Evolutionary conservation across 2,329 filamentous ascomycete species (phyloP).

Genomic region (Fusarium virguliforme): DNA sequence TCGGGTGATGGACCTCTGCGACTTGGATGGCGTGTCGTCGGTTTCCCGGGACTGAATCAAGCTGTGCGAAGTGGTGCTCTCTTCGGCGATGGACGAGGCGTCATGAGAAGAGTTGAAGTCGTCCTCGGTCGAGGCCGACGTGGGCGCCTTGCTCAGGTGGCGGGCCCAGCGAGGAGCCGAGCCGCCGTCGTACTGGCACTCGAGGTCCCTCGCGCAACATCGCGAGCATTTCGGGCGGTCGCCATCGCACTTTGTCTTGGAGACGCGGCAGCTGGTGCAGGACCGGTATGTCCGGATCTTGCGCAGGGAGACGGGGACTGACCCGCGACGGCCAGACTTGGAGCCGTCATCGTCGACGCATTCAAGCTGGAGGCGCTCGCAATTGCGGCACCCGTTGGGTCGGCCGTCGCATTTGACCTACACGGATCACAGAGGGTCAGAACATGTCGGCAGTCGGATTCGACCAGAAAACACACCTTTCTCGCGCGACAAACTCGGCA

Average conservation of each 20-base stretch:
- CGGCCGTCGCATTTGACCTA: slow-evolving; percentile 62
- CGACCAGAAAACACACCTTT: slow-evolving; percentile 53
- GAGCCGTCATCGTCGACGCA: slow-evolving; percentile 58
- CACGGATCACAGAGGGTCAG: slow-evolving; percentile 36
- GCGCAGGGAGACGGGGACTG: slow-evolving; percentile 53
- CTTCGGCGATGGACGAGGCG: slow-evolving; percentile 39
- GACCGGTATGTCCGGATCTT: slow-evolving; percentile 62
- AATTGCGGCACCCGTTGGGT: slow-evolving; percentile 62
- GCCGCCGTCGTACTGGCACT: slow-evolving; percentile 60
- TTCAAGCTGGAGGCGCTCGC: slow-evolving; percentile 61
- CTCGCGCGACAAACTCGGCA: slow-evolving; percentile 61
- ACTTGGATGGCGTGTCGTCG: slow-evolving; percentile 35
- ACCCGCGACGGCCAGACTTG: slow-evolving; percentile 42
- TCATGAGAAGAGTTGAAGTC: slow-evolving; percentile 41
- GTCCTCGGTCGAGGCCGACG: slow-evolving; percentile 47
- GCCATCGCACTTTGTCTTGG: slow-evolving; percentile 62
- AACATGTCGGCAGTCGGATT: slow-evolving; percentile 14
- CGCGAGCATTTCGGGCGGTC: slow-evolving; percentile 59
- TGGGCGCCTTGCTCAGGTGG: slow-evolving; percentile 51
- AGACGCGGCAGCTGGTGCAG: slow-evolving; percentile 59
- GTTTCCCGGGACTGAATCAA: slow-evolving; percentile 49
- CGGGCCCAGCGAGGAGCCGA: slow-evolving; percentile 58
- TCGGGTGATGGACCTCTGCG: slow-evolving; percentile 43
- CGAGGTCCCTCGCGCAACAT: slow-evolving; percentile 55
- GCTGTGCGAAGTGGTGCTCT: slow-evolving; percentile 45